Evolutionary conservation across 2,329 filamentous ascomycete genomes (phyloP).

Genomic region (Dactylonectria macrodidyma): DNA sequence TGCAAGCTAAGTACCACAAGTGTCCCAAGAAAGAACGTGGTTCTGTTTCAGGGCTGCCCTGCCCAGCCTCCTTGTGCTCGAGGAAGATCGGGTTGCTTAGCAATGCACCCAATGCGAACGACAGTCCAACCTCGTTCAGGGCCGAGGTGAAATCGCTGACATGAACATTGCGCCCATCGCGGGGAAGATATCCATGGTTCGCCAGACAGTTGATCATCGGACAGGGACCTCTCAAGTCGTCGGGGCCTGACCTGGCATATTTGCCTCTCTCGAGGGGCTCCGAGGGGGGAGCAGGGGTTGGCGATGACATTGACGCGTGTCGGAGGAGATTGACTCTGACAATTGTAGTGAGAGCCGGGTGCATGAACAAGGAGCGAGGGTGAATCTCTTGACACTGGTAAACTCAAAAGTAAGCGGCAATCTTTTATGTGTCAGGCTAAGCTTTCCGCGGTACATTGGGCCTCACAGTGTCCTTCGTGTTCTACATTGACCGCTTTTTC

Average conservation of each 20-base stretch:
- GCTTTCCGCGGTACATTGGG: no score
- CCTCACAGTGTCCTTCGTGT: no score
- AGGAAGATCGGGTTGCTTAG: constrained; percentile 44
- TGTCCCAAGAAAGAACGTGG: constrained; percentile 26
- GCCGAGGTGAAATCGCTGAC: constrained; percentile 36
- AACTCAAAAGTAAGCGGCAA: no score
- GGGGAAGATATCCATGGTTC: constrained; percentile 45
- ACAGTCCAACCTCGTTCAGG: constrained; percentile 38
- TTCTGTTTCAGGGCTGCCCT: constrained; percentile 19
- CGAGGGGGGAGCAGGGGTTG: not conserved
- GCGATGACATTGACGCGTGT: constrained; percentile 10
- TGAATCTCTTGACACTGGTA: no score
- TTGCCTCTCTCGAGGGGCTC: constrained; percentile 34
- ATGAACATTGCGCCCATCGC: constrained; percentile 40
- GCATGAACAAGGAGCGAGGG: not conserved
- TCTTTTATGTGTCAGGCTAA: no score
- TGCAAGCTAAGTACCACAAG: constrained; percentile 16
- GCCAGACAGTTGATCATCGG: constrained; percentile 45
- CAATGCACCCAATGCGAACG: constrained; percentile 37
- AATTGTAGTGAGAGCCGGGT: not conserved
- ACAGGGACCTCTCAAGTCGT: constrained; percentile 41
- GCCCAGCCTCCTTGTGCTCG: constrained; percentile 24
- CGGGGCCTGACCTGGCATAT: constrained; percentile 37
- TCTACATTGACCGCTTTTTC: no score
- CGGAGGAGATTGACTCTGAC: not conserved